Percentiles rank a stretch among this genome's conserved stretches.
Conservation (phyloP, 148 eudicot species). For the Pharnaceum exiguum region DNA sequence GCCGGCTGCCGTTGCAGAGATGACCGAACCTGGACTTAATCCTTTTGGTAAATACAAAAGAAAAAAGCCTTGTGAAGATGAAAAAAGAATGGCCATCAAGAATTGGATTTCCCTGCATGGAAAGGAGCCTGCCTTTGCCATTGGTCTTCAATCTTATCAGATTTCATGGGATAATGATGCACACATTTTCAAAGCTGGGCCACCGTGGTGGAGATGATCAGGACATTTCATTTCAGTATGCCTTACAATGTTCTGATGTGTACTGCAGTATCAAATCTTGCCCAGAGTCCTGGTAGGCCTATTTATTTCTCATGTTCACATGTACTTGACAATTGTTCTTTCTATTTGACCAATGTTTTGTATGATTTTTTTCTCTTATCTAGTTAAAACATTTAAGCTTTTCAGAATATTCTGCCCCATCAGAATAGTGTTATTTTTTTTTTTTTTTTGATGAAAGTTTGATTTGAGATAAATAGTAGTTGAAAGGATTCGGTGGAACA, state of each 20-base stretch:
- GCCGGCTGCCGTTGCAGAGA: slow-evolving; percentile 77
- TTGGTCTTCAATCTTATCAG: slow-evolving; percentile 93
- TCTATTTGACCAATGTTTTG: neutral
- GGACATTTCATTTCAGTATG: too few relatives aligned
- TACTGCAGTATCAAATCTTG: neutral
- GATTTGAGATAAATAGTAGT: too few relatives aligned
- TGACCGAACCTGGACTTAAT: slow-evolving; percentile 49
- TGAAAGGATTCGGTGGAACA: too few relatives aligned
- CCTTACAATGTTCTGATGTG: neutral
- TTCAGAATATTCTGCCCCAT: too few relatives aligned
- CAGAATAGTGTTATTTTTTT: too few relatives aligned
- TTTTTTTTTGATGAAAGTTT: too few relatives aligned
- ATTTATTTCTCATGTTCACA: neutral
- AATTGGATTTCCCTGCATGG: slow-evolving; percentile 76
- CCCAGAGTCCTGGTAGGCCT: neutral
- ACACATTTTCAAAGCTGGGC: slow-evolving; percentile 63
- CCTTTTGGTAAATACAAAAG: slow-evolving; percentile 58
- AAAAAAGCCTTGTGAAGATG: slow-evolving; percentile 36
- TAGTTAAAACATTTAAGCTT: too few relatives aligned
- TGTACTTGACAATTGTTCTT: too few relatives aligned
- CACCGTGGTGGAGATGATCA: slow-evolving; percentile 97
- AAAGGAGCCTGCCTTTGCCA: slow-evolving; percentile 77
- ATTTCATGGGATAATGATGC: slow-evolving; percentile 86
- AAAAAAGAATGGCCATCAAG: slow-evolving; percentile 33
- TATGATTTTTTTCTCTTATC: neutral